Evolutionary conservation across 345 rosid genomes (phyloP), one percentile per base, ranked within the genome.

Genomic region (Melastoma malabathricum): DNA sequence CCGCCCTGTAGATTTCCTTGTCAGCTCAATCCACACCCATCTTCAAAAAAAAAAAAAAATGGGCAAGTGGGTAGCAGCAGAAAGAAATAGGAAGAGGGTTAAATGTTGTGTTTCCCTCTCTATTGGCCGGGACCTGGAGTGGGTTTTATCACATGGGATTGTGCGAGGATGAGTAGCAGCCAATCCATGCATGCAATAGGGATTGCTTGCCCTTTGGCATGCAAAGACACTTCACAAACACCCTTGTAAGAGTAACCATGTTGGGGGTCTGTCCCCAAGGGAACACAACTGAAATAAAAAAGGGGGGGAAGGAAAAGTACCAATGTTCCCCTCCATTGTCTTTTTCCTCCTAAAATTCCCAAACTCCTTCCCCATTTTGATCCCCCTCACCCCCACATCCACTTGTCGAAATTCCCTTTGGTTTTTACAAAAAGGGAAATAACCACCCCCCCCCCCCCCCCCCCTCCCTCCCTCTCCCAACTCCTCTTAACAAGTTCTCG

Each of bases 191-290:
- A 23, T 44, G 58, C 41, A 44, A 19, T 23, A 19, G 31, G 67
- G 53, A 69, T 64, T 61, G 72, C 75, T 65, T 68, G 65, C 59
- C 41, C 61, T 58, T 61, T 6, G 65, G 67, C 70, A 60, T 63
- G 70, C 65, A 56, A 31, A 65, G 59, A 69, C 41, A 34, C 9
- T 34, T 44, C 38, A 15, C 56, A 52, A 43, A 2, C 18, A 44
- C 15, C 12, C 41, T 34, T 34, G 41, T 34, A 34, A 34, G 41
- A 5, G 41, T 6, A 34, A 34, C 41, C 41, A 34, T 34, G 41
- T 34, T 34, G 41, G 12, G 41, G 10, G 41, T 34, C 12, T 34
- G 41, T 34, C 41, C 41, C 41, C 41, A 34, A 34, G 41, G 41
- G 41, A 34, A 34, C 41, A 34, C 41, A 34, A 34, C 10, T 9